phyloP scores from a whole-genome alignment of 2,329 filamentous ascomycete species.

The Aspergillus ochraceoroseus region DNA sequence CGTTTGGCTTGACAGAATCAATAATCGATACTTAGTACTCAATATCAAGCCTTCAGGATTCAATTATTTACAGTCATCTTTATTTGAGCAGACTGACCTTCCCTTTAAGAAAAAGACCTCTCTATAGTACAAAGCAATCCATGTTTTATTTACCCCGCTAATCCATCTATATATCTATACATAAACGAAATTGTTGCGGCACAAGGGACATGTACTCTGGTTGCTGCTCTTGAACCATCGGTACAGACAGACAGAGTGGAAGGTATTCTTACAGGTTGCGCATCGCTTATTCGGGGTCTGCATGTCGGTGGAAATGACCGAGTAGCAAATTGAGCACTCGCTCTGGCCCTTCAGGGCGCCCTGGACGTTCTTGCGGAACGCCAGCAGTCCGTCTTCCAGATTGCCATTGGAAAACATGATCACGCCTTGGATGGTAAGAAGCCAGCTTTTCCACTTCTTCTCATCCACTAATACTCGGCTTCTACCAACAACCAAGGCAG shows the following conservation, averaged over 20 bases:
- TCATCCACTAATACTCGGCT: conserved; percentile 84
- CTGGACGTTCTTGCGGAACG: conserved; percentile 81
- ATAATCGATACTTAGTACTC: too few relatives aligned
- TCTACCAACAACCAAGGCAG: conserved; percentile 68
- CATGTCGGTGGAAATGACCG: conserved; percentile 82
- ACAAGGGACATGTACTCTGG: conserved; percentile 85
- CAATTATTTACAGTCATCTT: too few relatives aligned
- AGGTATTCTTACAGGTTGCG: conserved; percentile 86
- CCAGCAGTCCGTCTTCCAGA: conserved; percentile 77
- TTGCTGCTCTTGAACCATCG: conserved; percentile 97
- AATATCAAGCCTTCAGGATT: too few relatives aligned
- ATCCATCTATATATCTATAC: conserved; percentile 16
- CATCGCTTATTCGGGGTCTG: conserved; percentile 89
- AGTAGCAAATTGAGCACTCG: conserved; percentile 97
- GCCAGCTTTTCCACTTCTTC: conserved; percentile 87
- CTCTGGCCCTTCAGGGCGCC: conserved; percentile 86
- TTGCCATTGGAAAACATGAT: conserved; percentile 90
- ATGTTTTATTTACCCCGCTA: too few relatives aligned
- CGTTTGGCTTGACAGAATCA: too few relatives aligned
- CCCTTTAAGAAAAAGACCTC: too few relatives aligned
- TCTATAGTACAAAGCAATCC: too few relatives aligned
- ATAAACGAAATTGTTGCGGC: conserved; percentile 71
- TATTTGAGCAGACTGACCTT: too few relatives aligned
- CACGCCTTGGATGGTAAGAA: conserved; percentile 80
- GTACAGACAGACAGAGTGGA: conserved; percentile 84